Conservation (phyloP, 352 stramenopile genomes). For the Pythium sukuiense region DNA sequence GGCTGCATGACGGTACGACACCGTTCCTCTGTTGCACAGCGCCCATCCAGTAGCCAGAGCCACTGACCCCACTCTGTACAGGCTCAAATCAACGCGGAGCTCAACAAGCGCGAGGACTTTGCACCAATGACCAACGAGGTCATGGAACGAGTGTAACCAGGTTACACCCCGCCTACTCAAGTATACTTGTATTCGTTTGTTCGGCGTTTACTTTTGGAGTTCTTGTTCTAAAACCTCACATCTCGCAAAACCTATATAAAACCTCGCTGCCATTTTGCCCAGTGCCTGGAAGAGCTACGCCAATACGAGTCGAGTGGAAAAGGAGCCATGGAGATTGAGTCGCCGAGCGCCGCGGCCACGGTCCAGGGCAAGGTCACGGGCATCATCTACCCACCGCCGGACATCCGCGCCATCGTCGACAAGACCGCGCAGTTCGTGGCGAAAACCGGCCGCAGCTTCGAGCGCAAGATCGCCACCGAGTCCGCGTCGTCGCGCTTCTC, state of each 20-base stretch:
- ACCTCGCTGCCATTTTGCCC: conserved; percentile 5
- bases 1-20: conserved; percentile 90
- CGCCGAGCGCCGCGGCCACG: conserved; percentile 26
- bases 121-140: conserved; percentile 40
- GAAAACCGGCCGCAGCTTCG: conserved; percentile 97
- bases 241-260: neutral
- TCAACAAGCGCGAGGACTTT: conserved; percentile 81
- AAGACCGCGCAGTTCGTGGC: conserved; percentile 99
- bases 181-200: neutral
- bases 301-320: neutral
- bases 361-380: conserved; percentile 83
- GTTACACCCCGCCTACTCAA: neutral
- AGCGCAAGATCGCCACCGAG: conserved; percentile 96
- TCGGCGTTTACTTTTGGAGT: too few relatives aligned
- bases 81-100: conserved; percentile 91
- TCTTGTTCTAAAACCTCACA: neutral
- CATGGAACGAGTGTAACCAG: conserved; percentile 58
- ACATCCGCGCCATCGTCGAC: conserved; percentile 97
- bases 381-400: conserved; percentile 96
- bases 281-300: conserved; percentile 1
- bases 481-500: conserved; percentile 97
- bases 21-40: neutral
- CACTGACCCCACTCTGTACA: conserved; percentile 16
- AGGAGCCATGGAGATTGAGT: conserved; percentile 8
- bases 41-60: neutral